Base-by-base conservation (phyloP, 768 basidiomycete genomes). In the Boletellus ananiceps region DNA sequence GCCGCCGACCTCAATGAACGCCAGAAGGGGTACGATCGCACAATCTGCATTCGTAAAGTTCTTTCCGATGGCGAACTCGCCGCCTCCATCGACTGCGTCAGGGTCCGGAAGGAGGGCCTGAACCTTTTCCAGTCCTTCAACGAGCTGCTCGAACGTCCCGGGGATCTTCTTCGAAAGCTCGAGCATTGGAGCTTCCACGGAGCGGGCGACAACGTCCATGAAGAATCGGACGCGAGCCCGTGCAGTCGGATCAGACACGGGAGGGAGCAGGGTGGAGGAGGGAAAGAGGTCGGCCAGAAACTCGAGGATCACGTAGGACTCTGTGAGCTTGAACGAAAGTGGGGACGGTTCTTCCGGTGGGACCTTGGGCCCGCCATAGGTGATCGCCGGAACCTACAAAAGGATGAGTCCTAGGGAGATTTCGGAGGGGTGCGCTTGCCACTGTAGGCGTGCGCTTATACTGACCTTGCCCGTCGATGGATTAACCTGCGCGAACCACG, bases 401-500 rank as follows among this genome's bases (percentile, higher is more conserved):
- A 2, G 15, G 6, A 7, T 14, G n/a, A 50, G 13, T 18, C 8
- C 7, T 11, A 23, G 11, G 11, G 15, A 19, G 14, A 2, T 2
- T 21, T 31, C n/a, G n/a, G 12, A 15, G 5, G 14, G 1, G 2
- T 5, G 16, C 8, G 5, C 19, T 19, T 19, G 19, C 19, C 19
- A 19, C 19, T 19, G 19, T 1, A 19, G 19, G 19, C 19, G 19
- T 19, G 19, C 19, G 19, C 19, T 19, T 19, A 5, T 9, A 32
- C 34, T 59, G 61, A 82, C 83, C 74, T 83, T 85, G 65, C 77
- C 77, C 2, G 54, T 57, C 0, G 75, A 76, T 0, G 83, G 79
- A 60, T 86, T 87, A 21, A 83, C 74, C 49, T 79, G 71, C 0
- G 77, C 71, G 57, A 82, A 85, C 83, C 83, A 85, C 45, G 74